Evolutionary conservation across 257 asterid species (phyloP).

Genomic region (Fraxinus quadrangulata): DNA sequence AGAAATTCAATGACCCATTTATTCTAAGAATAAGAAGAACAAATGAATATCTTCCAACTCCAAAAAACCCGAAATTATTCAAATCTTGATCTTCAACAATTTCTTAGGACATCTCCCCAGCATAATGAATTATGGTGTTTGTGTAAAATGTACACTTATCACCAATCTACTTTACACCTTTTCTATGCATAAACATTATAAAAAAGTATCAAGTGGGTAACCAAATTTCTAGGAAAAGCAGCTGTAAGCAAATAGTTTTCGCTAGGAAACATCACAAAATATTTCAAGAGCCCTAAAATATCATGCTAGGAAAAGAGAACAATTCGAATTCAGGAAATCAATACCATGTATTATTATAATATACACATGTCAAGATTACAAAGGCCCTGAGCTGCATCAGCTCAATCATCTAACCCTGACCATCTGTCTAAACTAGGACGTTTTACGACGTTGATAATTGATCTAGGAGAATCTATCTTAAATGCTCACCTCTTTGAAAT

Average conservation of each 20-base stretch:
- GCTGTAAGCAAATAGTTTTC: background rate
- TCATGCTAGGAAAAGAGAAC: background rate
- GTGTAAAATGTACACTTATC: no score
- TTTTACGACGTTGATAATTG: no score
- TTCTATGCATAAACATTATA: background rate
- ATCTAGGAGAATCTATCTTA: background rate
- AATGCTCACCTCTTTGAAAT: slow-evolving; percentile 18
- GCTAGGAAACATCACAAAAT: no score
- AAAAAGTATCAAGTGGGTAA: background rate
- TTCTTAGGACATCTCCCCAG: no score
- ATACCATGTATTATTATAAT: background rate
- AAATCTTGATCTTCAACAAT: no score
- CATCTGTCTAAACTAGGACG: no score
- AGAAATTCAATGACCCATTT: no score
- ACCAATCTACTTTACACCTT: no score
- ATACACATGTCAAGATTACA: slow-evolving; percentile 12
- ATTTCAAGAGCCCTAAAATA: background rate
- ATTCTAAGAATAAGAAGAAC: no score
- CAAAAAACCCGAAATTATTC: no score
- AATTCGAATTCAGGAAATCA: background rate
- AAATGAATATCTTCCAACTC: no score
- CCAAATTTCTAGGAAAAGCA: background rate
- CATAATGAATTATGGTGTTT: no score
- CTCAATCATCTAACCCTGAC: background rate
- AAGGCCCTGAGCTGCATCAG: slow-evolving; percentile 17